Evolutionary conservation across 768 basidiomycete genomes (phyloP).

Genomic region (Coprinellus micaceus): DNA sequence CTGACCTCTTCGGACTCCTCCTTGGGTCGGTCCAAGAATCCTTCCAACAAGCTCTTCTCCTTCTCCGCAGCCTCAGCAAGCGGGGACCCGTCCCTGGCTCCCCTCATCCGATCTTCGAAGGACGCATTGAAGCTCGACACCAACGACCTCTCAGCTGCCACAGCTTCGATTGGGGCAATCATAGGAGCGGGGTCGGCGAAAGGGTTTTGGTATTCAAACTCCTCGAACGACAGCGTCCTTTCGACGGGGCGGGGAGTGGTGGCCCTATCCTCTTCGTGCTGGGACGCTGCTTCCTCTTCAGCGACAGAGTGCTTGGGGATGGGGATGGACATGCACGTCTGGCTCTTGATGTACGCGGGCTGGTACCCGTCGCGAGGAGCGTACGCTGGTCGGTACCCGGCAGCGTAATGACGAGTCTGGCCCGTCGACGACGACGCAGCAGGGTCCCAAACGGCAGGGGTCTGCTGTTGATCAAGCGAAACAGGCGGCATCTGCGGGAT

Average conservation of each 20-base stretch:
- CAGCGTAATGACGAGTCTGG: no score
- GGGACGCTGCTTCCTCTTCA: neutral
- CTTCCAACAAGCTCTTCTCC: slow-evolving; percentile 1
- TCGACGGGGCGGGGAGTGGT: neutral
- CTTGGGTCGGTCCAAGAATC: neutral
- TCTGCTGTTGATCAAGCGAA: no score
- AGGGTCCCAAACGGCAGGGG: no score
- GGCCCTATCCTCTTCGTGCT: neutral
- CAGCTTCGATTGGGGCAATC: slow-evolving; percentile 2
- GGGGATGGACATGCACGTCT: neutral
- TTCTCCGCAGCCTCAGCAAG: neutral
- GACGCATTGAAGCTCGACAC: slow-evolving; percentile 8
- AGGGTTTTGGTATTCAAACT: neutral
- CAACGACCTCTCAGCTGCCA: slow-evolving; percentile 3
- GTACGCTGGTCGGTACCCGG: neutral
- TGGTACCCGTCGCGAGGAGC: neutral
- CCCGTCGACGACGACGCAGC: no score
- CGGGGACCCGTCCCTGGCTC: neutral
- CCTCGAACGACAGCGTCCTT: neutral
- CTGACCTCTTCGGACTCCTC: neutral
- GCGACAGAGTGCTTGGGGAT: neutral
- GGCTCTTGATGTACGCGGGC: neutral
- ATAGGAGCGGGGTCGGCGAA: slow-evolving; percentile 8
- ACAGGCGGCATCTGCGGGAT: no score
- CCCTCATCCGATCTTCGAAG: neutral